Percentiles rank a stretch among this genome's conserved stretches.
These are phyloP conservation scores for Teratosphaeriaceae sp. DNA, from an alignment of 2,329 filamentous ascomycete genomes.

Conservation along the genomic window DNA sequence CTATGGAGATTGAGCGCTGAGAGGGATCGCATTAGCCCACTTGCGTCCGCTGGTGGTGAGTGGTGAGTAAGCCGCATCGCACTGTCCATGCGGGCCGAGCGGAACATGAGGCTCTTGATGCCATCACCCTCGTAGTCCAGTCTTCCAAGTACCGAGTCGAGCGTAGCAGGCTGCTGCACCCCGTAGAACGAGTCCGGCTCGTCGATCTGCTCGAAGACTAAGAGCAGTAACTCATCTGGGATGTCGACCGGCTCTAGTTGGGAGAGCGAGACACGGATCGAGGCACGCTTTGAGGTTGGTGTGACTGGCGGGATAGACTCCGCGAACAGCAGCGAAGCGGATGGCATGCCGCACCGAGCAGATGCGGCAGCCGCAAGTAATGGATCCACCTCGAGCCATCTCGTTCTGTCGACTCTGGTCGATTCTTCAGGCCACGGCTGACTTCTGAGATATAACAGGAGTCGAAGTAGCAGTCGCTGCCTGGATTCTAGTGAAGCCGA, in stretches of 20 bases:
- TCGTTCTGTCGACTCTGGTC: slow-evolving; percentile 69
- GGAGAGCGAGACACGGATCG: slow-evolving; percentile 18
- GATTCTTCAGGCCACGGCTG: slow-evolving; percentile 67
- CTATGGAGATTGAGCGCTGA: slow-evolving; percentile 78
- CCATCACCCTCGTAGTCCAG: slow-evolving; percentile 88
- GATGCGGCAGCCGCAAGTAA: slow-evolving; percentile 64
- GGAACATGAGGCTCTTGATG: slow-evolving; percentile 78
- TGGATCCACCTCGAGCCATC: slow-evolving; percentile 84
- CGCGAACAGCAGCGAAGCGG: slow-evolving; percentile 74
- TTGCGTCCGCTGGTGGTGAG: slow-evolving; percentile 51
- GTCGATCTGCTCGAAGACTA: slow-evolving; percentile 86
- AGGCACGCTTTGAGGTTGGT: slow-evolving; percentile 15
- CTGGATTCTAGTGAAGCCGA: slow-evolving; percentile 50
- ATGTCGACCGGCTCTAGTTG: slow-evolving; percentile 33
- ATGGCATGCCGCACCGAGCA: slow-evolving; percentile 73
- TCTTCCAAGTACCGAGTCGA: slow-evolving; percentile 70
- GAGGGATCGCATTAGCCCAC: slow-evolving; percentile 68
- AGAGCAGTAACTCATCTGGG: slow-evolving; percentile 63
- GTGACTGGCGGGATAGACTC: slow-evolving; percentile 48
- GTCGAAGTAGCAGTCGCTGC: slow-evolving; percentile 65
- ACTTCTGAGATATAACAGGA: slow-evolving; percentile 80
- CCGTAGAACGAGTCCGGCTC: slow-evolving; percentile 97
- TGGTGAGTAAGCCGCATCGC: slow-evolving; percentile 59
- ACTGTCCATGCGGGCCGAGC: slow-evolving; percentile 85
- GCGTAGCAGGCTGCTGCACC: slow-evolving; percentile 67